Percentiles rank a stretch among this genome's conserved stretches.
phyloP scores from a whole-genome alignment of 495 filamentous ascomycete species.

The Hypoxylon subgilvum region DNA sequence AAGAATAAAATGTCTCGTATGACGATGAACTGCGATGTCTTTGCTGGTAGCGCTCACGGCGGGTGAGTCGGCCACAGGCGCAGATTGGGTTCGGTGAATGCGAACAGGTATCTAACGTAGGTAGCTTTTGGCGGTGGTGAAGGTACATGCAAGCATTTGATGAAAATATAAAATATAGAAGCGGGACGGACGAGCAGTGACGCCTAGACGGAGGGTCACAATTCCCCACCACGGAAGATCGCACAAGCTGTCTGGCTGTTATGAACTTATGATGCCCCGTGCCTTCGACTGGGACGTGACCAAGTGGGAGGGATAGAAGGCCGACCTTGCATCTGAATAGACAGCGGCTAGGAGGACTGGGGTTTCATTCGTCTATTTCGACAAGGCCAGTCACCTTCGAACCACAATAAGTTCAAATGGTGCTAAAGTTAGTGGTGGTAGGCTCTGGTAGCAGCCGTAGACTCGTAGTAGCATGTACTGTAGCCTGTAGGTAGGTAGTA shows the following conservation, averaged over 20 bases:
- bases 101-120: slow-evolving; percentile 23
- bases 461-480: slow-evolving; percentile 3
- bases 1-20: slow-evolving; percentile 58
- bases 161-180: slow-evolving; percentile 37
- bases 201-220: slow-evolving; percentile 45
- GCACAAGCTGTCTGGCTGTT: slow-evolving; percentile 39
- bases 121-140: slow-evolving; percentile 42
- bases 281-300: slow-evolving; percentile 46
- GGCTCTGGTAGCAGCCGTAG: background rate
- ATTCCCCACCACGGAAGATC: slow-evolving; percentile 48
- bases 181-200: slow-evolving; percentile 46
- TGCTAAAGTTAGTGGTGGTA: slow-evolving; percentile 13
- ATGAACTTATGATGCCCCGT: slow-evolving; percentile 46
- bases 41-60: slow-evolving; percentile 41
- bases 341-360: slow-evolving; percentile 52
- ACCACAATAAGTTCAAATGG: slow-evolving; percentile 36
- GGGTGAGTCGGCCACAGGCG: slow-evolving; percentile 38
- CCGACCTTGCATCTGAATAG: slow-evolving; percentile 50
- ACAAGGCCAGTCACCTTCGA: slow-evolving; percentile 37
- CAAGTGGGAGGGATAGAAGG: slow-evolving; percentile 45
- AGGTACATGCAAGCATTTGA: slow-evolving; percentile 43
- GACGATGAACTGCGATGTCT: slow-evolving; percentile 42
- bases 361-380: slow-evolving; percentile 51
- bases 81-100: slow-evolving; percentile 43
- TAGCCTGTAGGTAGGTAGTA: slow-evolving; percentile 2